Evolutionary conservation across 257 asterid genomes (phyloP), one percentile per base, ranked within the genome.

Genomic region (Verbascum thapsus): DNA sequence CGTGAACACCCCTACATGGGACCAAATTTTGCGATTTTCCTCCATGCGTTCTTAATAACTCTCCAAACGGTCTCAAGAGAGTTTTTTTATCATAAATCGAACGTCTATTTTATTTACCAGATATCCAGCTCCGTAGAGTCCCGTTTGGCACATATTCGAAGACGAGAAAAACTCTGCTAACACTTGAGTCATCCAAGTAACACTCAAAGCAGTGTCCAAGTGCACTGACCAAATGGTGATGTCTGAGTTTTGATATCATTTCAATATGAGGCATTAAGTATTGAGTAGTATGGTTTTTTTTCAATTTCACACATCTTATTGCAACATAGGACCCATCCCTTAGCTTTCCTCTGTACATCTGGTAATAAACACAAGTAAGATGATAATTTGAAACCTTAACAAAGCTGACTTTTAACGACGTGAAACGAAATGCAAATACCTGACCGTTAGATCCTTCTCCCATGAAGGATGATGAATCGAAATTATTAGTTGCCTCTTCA

Each of bases 191-290:
- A 58, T 91, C 97, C 75, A 77, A 74, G 81, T 77, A 61, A 73
- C 78, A 88, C 79, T 85, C 96, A n/a, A 88, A 86, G 83, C 98
- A 91, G 76, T 88, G 98, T 48, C 98, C 98, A 50, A 88, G 86
- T 67, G 94, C 76, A 58, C 96, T 86, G 57, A 76, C 94, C 85
- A 91, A 70, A 72, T 91, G 85, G 18, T 73, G 94, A 61, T 91
- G 94, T 48, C 98, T 83, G 62, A 91, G 92, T 70, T 86, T 91
- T 0, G 95, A 85, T 64, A 85, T 70, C 78, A 79, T 67, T 70
- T 91, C 98, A 8, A 88, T 70, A 68, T 78, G 90, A 62, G 81
- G 88, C 98, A 81, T 85, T 8, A 88, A 75, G 78, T 75, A 76
- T 61, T 80, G 95, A 50, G 64, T 80, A 61, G 72, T 78, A 58